phyloP scores from a whole-genome alignment of 2,329 filamentous ascomycete species.

The Teratosphaeriaceae sp. region DNA sequence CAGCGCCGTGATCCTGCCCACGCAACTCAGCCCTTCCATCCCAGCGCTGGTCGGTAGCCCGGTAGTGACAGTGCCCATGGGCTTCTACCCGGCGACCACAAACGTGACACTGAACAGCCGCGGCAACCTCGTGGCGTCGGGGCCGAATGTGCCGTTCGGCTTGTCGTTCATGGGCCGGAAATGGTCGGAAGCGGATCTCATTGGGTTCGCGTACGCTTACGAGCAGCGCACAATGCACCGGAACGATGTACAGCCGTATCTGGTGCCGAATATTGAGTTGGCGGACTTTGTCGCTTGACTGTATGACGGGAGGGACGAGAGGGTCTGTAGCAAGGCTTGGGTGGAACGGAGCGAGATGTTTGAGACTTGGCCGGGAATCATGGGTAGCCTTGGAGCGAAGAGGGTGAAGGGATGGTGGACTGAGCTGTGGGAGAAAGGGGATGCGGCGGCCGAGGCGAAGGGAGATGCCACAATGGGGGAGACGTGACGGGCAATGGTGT shows the following conservation, averaged over 20 bases:
- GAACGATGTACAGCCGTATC: constrained; percentile 41
- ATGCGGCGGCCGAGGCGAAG: not conserved
- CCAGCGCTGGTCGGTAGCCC: constrained; percentile 54
- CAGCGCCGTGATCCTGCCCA: constrained; percentile 57
- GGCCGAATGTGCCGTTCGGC: constrained; percentile 54
- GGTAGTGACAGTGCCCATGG: constrained; percentile 57
- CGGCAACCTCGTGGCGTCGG: constrained; percentile 47
- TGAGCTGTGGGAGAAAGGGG: constrained; percentile 5
- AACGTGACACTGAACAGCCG: constrained; percentile 40
- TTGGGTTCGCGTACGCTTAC: constrained; percentile 62
- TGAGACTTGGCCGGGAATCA: constrained; percentile 8
- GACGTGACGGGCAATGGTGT: constrained; percentile 3
- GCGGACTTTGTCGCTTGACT: constrained; percentile 32
- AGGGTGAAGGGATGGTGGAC: constrained; percentile 9
- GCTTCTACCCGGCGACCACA: constrained; percentile 46
- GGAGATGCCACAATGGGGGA: constrained; percentile 1
- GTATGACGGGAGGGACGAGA: constrained; percentile 4
- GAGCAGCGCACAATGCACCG: constrained; percentile 54
- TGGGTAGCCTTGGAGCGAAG: constrained; percentile 7
- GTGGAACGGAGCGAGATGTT: constrained; percentile 8
- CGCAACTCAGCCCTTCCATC: constrained; percentile 40
- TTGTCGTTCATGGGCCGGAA: constrained; percentile 55
- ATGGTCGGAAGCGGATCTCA: constrained; percentile 56
- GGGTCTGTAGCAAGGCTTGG: constrained; percentile 10
- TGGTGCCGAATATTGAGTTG: constrained; percentile 45